Percentiles rank a stretch among this genome's conserved stretches.
These are phyloP conservation scores for Solanum tacnaense DNA, from an alignment of 257 asterid genomes.

Conservation along the genomic window DNA sequence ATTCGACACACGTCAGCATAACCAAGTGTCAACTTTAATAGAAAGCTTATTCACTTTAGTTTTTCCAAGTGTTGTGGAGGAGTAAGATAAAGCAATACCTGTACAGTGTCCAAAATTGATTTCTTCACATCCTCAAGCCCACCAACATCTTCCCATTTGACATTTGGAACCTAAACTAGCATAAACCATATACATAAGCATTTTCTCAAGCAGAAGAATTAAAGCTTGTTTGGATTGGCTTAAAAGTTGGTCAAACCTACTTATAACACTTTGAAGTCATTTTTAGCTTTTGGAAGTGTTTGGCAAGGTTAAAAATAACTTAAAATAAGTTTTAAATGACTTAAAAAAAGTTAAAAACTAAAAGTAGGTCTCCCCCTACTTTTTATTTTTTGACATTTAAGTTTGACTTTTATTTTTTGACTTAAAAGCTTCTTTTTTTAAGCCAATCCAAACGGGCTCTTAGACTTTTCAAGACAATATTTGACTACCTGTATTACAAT, in stretches of 20 bases:
- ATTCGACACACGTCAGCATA: not conserved
- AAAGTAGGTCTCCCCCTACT: too few species aligned
- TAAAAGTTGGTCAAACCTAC: too few species aligned
- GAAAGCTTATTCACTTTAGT: not conserved
- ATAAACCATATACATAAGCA: not conserved
- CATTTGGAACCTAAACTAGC: slow-evolving; percentile 60
- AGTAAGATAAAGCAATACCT: slow-evolving; percentile 35
- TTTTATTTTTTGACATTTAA: too few species aligned
- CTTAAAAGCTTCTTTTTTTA: too few species aligned
- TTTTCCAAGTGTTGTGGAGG: not conserved
- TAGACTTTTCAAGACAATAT: not conserved
- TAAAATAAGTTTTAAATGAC: too few species aligned
- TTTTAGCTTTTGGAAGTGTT: too few species aligned
- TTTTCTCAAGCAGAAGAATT: not conserved
- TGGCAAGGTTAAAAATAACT: too few species aligned
- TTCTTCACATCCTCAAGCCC: slow-evolving; percentile 98
- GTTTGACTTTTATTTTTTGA: too few species aligned
- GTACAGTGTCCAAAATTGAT: slow-evolving; percentile 91
- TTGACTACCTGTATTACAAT: not conserved
- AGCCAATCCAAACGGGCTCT: too few species aligned
- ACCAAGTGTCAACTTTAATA: not conserved
- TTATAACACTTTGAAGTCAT: too few species aligned
- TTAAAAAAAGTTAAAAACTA: too few species aligned
- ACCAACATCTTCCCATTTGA: slow-evolving; percentile 98
- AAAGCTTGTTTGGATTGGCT: too few species aligned